These are phyloP conservation scores for Tarenaya hassleriana DNA, from an alignment of 345 rosid species.

Conservation along the genomic window DNA sequence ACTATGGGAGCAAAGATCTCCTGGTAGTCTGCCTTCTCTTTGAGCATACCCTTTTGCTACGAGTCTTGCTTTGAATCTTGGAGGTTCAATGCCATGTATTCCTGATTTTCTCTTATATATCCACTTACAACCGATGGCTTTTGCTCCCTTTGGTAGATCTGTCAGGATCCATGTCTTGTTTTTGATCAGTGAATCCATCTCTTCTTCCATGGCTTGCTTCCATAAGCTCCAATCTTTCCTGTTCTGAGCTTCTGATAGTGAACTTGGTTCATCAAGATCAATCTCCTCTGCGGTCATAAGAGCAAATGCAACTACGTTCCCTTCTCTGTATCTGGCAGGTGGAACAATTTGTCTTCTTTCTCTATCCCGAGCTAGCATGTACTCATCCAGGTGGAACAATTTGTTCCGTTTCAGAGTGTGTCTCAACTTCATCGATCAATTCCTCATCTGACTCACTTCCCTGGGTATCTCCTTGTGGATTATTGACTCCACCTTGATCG, in stretches of 20 bases:
- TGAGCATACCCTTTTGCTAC: background rate
- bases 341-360: background rate
- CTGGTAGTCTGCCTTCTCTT: background rate
- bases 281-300: no score
- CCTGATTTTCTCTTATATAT: background rate
- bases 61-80: background rate
- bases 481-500: background rate
- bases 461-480: no score
- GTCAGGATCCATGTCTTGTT: background rate
- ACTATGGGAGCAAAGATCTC: background rate
- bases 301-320: no score
- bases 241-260: background rate
- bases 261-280: background rate
- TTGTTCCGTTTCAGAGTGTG: no score
- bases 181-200: background rate
- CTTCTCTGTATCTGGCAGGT: background rate
- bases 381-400: no score
- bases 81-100: background rate
- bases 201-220: background rate
- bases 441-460: no score
- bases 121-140: background rate
- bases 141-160: background rate
- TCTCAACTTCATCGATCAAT: no score
- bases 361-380: background rate
- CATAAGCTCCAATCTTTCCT: background rate